Evolutionary conservation across 2,329 filamentous ascomycete genomes (phyloP), one percentile per base, ranked within the genome.

Genomic region (Pestalotiopsis sp.): DNA sequence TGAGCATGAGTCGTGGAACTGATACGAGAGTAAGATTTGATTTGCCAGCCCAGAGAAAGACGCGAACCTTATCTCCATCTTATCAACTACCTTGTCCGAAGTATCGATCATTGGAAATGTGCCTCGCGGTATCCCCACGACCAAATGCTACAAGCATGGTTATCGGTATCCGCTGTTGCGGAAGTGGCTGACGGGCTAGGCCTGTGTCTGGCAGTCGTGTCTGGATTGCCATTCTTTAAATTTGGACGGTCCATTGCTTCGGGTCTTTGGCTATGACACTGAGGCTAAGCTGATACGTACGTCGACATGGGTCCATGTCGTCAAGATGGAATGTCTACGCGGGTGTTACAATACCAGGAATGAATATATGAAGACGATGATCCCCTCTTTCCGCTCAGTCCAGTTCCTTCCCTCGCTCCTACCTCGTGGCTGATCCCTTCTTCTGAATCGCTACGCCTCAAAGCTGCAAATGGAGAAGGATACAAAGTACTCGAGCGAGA

Each of bases 401-500:
- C 17, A 52, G 20, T 11, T 36, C 14, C 4, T 52, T 52, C 20
- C 9, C 7, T 20, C 5, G 17, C 17, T 20, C 45, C 17, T n/a
- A n/a, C 9, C 45, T n/a, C 20, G 17, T n/a, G 14, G 17, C 45
- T 23, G 20, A 23, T 52, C 45, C n/a, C 17, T 17, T 52, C 45
- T 7, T 20, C 20, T 20, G 17, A 52, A n/a, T 9, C 7, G 17
- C 45, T 11, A 52, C 11, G 7, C 20, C 20, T 20, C 17, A 52
- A 17, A 17, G 45, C 17, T 52, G 45, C 23, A 59, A 36, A 65
- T 55, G 63, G 45, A 49, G 63, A 55, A 65, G 45, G 41, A 65
- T 17, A 65, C 63, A 12, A 65, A 65, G 52, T 55, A 65, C 38
- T 55, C 38, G 17, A 41, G 39, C 38, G 45, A 65, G 20, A 39